A percentile compares a stretch with the other conserved stretches of the same genome.
Conservation (phyloP, 768 basidiomycete species). For the Hygrocybe coccinea region DNA sequence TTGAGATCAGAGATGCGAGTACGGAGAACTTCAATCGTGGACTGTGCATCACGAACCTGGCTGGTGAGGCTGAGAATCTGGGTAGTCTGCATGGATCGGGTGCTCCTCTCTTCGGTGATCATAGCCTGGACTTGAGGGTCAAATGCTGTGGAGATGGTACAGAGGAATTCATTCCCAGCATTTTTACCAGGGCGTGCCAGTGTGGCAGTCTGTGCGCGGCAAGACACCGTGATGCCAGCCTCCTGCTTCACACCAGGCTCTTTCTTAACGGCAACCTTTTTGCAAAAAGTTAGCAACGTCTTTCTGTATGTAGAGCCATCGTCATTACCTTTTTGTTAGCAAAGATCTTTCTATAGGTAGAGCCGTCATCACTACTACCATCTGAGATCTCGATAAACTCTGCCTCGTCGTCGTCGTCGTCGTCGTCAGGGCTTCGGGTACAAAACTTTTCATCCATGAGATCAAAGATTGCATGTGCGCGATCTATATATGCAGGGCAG, state of each 20-base stretch:
- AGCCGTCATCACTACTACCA: background rate
- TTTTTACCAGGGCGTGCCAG: background rate
- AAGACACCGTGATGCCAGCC: background rate
- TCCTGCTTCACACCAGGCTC: background rate
- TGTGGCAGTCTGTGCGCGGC: background rate
- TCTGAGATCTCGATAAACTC: background rate
- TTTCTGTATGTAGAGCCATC: no score
- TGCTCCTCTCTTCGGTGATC: background rate
- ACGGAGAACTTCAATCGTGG: background rate
- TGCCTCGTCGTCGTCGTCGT: background rate
- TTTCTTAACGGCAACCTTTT: no score
- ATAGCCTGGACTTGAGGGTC: background rate
- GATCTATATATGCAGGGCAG: constrained; percentile 15
- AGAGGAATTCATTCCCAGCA: constrained; percentile 1
- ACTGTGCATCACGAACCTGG: background rate
- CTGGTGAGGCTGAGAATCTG: background rate
- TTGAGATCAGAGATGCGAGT: background rate
- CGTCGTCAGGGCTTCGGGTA: background rate
- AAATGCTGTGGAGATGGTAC: background rate
- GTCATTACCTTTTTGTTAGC: background rate
- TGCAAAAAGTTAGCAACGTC: no score
- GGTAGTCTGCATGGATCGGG: background rate
- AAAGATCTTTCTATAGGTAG: background rate
- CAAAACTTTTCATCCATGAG: constrained; percentile 14
- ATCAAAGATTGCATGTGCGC: constrained; percentile 19